Base-by-base conservation (phyloP, 148 eudicot genomes). In the Vaccinium corymbosum region DNA sequence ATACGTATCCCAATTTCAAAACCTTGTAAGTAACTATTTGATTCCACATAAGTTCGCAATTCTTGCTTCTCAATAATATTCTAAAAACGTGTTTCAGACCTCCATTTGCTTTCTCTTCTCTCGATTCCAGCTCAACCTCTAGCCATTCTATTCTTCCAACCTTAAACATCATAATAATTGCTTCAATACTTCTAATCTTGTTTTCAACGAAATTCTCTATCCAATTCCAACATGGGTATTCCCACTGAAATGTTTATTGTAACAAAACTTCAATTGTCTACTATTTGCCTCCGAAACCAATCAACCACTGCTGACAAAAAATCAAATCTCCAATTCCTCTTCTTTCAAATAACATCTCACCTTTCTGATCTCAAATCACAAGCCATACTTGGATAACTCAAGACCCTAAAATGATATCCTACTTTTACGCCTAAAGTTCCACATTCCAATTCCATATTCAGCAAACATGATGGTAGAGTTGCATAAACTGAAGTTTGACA, bases 371-470 rank as follows among this genome's bases (percentile, higher is more conserved):
- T n/a, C 68, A n/a, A 62, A 7, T 62, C 68, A 20, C n/a, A n/a
- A 62, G 27, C 27, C 68, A n/a, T 62, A 62, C 29, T 27, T 7
- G 2, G 11, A 62, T 62, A n/a, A n/a, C 27, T 62, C 68, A 62
- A n/a, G 27, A 8, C 68, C 38, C 29, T 8, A 7, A 62, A 62
- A 29, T 32, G 77, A 73, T 73, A 42, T 73, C 19, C 17, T 35
- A 20, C 53, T 19, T 48, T 6, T 1, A 71, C 46, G 53, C 78
- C 19, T 29, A 76, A 17, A 35, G 22, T 49, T 77, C 59, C 80
- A 77, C 80, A 22, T 49, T 77, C 59, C 80, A 51, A 61, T 51
- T 25, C 80, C 80, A 25, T 51, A 2, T 51, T 77, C 59, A 52
- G 62, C 61, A 78, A 20, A 79, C 22, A 17, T 16, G 38, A 11